Evolutionary conservation across 2,329 filamentous ascomycete genomes (phyloP).

Genomic region (Stromatinia cepivora): DNA sequence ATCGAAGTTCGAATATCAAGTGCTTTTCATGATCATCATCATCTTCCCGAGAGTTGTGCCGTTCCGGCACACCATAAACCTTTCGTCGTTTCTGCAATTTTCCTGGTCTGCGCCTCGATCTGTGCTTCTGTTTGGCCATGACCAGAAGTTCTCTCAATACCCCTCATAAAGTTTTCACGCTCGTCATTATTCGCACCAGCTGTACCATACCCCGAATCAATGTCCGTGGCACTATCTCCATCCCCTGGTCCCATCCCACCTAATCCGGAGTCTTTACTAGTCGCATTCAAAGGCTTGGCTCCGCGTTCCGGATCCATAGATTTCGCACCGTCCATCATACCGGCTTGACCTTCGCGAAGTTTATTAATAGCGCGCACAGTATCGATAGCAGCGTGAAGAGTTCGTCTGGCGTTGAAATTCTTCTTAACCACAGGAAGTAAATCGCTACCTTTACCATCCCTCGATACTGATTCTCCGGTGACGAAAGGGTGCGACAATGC

Average conservation of each 20-base stretch:
- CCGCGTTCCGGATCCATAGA: conserved; percentile 52
- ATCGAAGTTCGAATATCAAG: conserved; percentile 16
- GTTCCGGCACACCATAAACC: conserved; percentile 50
- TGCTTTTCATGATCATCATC: conserved; percentile 11
- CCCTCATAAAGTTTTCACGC: conserved; percentile 33
- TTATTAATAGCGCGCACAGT: conserved; percentile 72
- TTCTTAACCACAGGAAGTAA: conserved; percentile 69
- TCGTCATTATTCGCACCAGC: conserved; percentile 7
- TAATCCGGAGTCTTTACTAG: conserved; percentile 50
- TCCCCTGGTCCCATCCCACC: conserved; percentile 29
- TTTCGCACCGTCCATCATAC: conserved; percentile 61
- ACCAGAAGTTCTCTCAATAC: conserved; percentile 36
- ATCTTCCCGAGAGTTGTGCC: conserved; percentile 35
- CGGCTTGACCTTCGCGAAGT: conserved; percentile 60
- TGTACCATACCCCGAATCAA: conserved; percentile 36
- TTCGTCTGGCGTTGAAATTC: conserved; percentile 71
- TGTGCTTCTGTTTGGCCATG: conserved; percentile 42
- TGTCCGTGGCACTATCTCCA: conserved; percentile 32
- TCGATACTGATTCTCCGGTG: conserved; percentile 49
- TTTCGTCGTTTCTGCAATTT: conserved; percentile 58
- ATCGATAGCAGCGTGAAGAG: conserved; percentile 69
- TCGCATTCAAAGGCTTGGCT: conserved; percentile 38
- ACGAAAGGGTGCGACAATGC: conserved; percentile 68
- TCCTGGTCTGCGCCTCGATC: conserved; percentile 48
- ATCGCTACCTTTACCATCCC: conserved; percentile 58